phyloP scores from a whole-genome alignment of 129 eudicot genomes.

The Dittrichia graveolens region DNA sequence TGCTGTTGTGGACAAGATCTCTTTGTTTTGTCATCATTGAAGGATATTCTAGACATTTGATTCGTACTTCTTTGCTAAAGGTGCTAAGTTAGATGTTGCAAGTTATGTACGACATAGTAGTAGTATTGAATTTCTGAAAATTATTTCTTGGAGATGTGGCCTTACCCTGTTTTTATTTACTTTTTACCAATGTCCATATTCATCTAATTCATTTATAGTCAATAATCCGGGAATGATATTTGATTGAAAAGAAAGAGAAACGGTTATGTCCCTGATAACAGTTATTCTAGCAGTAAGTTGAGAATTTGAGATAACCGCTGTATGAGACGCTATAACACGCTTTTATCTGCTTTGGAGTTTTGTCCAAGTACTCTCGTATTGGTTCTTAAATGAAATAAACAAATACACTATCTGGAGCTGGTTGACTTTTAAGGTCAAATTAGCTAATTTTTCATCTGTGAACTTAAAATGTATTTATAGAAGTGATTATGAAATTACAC shows the following conservation, averaged over 20 bases:
- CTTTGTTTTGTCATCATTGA: background rate
- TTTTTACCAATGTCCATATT: no score
- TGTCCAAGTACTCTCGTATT: background rate
- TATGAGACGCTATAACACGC: background rate
- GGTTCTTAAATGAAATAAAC: background rate
- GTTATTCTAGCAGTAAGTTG: background rate
- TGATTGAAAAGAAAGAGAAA: background rate
- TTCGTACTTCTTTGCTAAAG: background rate
- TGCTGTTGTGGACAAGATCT: background rate
- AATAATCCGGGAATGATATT: background rate
- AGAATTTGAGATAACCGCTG: background rate
- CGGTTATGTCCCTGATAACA: background rate
- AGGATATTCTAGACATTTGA: background rate
- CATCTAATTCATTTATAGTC: background rate
- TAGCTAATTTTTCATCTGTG: background rate
- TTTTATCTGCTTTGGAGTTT: background rate
- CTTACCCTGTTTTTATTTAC: background rate
- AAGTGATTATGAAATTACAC: background rate
- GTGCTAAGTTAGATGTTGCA: background rate
- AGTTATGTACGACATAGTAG: background rate
- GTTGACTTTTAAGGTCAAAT: background rate
- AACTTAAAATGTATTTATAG: background rate
- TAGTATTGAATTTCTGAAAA: background rate
- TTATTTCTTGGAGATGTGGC: background rate
- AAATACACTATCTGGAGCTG: background rate